Conservation (phyloP, 805 yeast genomes). For the Cyberlindnera suaveolens region DNA sequence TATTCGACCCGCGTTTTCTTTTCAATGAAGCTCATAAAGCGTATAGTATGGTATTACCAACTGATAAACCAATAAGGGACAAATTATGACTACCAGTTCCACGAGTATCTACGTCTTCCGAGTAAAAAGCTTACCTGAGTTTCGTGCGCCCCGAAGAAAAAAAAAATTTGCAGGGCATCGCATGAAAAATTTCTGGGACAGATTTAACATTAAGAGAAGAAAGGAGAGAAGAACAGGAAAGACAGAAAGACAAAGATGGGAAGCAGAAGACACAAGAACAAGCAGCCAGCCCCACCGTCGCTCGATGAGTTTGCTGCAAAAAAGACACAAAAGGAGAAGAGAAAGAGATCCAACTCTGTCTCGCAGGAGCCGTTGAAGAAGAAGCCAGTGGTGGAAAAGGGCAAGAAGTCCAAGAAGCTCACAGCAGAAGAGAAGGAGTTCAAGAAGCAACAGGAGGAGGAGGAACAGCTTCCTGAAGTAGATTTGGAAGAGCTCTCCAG, state of each 20-base stretch:
- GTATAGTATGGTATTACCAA: not conserved
- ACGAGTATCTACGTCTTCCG: not conserved
- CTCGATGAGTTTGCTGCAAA: constrained; percentile 71
- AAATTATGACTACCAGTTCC: not conserved
- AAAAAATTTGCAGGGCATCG: constrained; percentile 6
- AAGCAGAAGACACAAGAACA: constrained; percentile 79
- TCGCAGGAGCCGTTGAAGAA: constrained; percentile 20
- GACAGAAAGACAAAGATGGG: constrained; percentile 50
- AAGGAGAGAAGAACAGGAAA: not conserved
- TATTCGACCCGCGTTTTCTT: constrained; percentile 16
- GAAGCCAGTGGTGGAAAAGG: constrained; percentile 17
- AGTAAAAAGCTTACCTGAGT: no score
- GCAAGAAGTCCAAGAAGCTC: constrained; percentile 16
- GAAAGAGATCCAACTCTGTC: constrained; percentile 28
- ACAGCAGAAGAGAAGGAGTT: constrained; percentile 22
- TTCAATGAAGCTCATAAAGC: constrained; percentile 2
- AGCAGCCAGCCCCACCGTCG: constrained; percentile 89
- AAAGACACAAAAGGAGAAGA: constrained; percentile 29
- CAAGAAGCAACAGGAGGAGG: constrained; percentile 30
- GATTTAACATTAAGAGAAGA: not conserved
- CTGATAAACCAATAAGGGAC: not conserved
- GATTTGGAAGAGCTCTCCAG: constrained; percentile 59
- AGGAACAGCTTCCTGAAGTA: constrained; percentile 54
- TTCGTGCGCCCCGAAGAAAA: no score
- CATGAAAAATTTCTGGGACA: constrained; percentile 4